Evolutionary conservation across 495 filamentous ascomycete genomes (phyloP).

Genomic region (Annulohypoxylon maeteangense): DNA sequence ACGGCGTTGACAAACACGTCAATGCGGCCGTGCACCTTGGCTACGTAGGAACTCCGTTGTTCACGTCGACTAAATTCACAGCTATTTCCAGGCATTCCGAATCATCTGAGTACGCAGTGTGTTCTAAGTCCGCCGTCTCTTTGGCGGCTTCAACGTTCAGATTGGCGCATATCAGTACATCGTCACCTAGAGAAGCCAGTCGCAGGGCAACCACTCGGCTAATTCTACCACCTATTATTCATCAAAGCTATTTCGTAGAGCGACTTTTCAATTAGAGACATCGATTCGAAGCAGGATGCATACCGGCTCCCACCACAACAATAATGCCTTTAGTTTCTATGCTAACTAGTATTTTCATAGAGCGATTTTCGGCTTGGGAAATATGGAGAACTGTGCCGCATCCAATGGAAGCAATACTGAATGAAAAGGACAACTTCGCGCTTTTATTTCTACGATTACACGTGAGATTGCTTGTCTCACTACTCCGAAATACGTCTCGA

Average conservation of each 20-base stretch:
- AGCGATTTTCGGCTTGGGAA: background rate
- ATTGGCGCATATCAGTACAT: background rate
- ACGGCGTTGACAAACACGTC: slow-evolving; percentile 3
- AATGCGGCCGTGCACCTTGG: background rate
- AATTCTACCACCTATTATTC: background rate
- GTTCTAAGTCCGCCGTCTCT: background rate
- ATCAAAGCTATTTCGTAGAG: background rate
- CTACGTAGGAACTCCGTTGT: background rate
- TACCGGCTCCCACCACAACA: slow-evolving; percentile 7
- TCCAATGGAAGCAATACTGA: background rate
- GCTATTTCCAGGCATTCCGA: background rate
- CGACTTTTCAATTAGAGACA: background rate
- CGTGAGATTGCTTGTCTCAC: background rate
- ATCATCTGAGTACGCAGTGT: background rate
- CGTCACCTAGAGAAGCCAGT: background rate
- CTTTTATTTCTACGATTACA: background rate
- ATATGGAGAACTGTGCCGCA: background rate
- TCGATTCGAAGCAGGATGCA: background rate
- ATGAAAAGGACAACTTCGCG: background rate
- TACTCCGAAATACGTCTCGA: background rate
- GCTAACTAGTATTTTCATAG: background rate
- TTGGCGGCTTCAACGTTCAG: background rate
- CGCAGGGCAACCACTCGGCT: background rate
- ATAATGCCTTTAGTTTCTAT: background rate
- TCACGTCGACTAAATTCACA: background rate